These are phyloP conservation scores for Phoenix dactylifera DNA, from an alignment of 176 grass and related monocot species.

Conservation along the genomic window DNA sequence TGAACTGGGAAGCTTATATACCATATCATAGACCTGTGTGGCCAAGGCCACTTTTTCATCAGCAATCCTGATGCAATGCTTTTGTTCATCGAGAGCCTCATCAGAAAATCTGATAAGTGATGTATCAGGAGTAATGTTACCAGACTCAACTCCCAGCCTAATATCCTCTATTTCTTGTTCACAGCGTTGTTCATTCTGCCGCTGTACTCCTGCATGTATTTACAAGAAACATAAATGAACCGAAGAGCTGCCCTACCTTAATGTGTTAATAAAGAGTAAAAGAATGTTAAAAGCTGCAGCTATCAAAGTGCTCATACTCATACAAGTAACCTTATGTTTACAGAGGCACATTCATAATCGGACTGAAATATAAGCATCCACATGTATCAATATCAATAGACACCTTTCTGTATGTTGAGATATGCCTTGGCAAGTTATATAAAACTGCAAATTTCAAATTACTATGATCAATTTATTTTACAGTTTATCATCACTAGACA, in stretches of 20 bases:
- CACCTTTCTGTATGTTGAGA: too few relatives aligned
- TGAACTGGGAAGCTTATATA: constrained; percentile 30
- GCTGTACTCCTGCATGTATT: constrained; percentile 53
- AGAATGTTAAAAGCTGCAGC: too few relatives aligned
- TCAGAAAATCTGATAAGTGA: constrained; percentile 87
- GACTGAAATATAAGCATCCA: too few relatives aligned
- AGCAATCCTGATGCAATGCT: constrained; percentile 91
- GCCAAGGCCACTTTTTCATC: constrained; percentile 99
- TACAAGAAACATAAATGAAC: constrained; percentile 16
- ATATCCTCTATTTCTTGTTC: constrained; percentile 93
- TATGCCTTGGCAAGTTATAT: too few relatives aligned
- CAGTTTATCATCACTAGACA: too few relatives aligned
- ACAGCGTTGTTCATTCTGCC: constrained; percentile 87
- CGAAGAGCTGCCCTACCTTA: not conserved
- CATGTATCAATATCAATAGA: too few relatives aligned
- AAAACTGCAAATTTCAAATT: too few relatives aligned
- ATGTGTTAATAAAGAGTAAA: not conserved
- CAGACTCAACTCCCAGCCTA: constrained; percentile 64
- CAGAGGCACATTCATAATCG: too few relatives aligned
- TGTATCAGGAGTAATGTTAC: constrained; percentile 62
- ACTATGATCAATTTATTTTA: too few relatives aligned
- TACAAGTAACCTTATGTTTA: too few relatives aligned
- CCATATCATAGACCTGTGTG: constrained; percentile 93
- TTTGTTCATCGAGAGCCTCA: constrained; percentile 80
- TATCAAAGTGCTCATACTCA: too few relatives aligned